Percentiles rank a stretch among this genome's conserved stretches.
Evolutionary conservation across 371 early-diverging fungal genomes (phyloP).

Genomic region (Mortierella sp.): DNA sequence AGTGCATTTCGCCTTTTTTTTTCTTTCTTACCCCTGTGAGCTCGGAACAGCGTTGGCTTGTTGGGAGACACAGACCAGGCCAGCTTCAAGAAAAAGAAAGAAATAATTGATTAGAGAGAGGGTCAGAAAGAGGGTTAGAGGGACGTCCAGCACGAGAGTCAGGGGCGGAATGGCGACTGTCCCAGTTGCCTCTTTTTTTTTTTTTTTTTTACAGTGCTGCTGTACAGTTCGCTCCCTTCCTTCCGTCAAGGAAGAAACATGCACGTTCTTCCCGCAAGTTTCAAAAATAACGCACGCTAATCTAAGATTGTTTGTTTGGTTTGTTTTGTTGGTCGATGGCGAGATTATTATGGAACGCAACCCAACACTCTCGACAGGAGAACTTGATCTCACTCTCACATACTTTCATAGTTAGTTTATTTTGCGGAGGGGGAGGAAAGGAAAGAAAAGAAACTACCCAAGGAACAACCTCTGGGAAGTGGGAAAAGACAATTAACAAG

Average conservation of each 20-base stretch:
- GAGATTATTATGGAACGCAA: too few relatives aligned
- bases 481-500: background rate
- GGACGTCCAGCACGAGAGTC: constrained; percentile 2
- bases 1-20: background rate
- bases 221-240: background rate
- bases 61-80: background rate
- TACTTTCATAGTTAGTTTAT: too few relatives aligned
- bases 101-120: too few relatives aligned
- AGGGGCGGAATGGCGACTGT: constrained; percentile 3
- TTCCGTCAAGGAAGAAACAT: background rate
- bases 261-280: constrained; percentile 7
- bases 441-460: background rate
- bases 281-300: constrained; percentile 14
- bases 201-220: background rate
- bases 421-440: background rate
- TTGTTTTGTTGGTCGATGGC: background rate
- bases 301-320: background rate
- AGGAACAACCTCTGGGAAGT: background rate
- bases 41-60: background rate
- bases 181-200: background rate
- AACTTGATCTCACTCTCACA: background rate
- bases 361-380: background rate
- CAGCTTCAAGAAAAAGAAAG: background rate
- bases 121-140: too few relatives aligned
- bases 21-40: background rate